Evolutionary conservation across 805 yeast species (phyloP), one percentile per base, ranked within the genome.

Genomic region (Metschnikowia matae): DNA sequence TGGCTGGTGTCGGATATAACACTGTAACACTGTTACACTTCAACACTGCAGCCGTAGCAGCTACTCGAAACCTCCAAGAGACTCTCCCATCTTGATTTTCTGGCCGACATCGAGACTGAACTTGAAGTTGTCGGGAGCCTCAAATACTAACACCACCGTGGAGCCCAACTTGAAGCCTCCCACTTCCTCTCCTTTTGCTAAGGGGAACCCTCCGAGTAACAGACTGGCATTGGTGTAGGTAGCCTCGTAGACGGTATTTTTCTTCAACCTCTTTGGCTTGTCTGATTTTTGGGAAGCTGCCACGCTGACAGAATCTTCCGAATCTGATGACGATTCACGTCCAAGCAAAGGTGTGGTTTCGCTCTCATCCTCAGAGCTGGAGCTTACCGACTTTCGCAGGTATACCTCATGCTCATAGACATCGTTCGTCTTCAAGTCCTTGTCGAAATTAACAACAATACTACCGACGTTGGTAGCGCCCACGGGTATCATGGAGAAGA

Each of bases 381-480:
- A 20, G 18, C 51, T 36, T 13, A 18, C 44, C 38, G 44, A 46
- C 42, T 52, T 52, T 52, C 64, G 59, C 66, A 61, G 64, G 45
- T 68, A 65, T 33, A 65, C 62, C 50, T 71, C 78, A 54, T 78
- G 79, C 64, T 82, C 84, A 58, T 81, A 83, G 41, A 78, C 76
- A 32, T 82, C 84, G 66, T 94, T 94, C 13, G 99, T 94, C 36
- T 85, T 79, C 62, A 94, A 79, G 62, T 88, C 91, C 69, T 85
- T 85, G 69, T 94, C 99, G 62, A 94, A 94, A 64, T 91, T 89
- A 57, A 94, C 78, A 52, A 86, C 84, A 57, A 94, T 94, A 61
- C 96, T 86, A 5, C 99, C 99, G 31, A 94, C 99, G 69, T 94
- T 94, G 2, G 99, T 94, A 21, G 99, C 99, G 13, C 99, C 99